Conservation (phyloP, 2,329 filamentous ascomycete genomes). For the Colletotrichum melonis region DNA sequence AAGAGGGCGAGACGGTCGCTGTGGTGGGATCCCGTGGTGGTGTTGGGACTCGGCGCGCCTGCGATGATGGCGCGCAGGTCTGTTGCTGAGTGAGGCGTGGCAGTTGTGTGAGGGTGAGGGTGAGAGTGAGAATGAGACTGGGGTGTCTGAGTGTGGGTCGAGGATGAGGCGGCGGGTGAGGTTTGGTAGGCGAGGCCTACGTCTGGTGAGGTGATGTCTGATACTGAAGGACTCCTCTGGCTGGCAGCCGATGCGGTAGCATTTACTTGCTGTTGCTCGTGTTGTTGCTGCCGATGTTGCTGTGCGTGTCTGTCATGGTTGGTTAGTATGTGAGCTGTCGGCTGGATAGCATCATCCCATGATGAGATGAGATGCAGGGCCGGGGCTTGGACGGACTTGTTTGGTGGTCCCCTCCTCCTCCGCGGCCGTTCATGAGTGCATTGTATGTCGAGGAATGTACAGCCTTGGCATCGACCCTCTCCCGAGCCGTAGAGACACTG, state of each 20-base stretch:
- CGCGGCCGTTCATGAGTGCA: conserved; percentile 43
- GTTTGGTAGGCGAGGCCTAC: conserved; percentile 15
- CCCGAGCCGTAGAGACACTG: conserved; percentile 37
- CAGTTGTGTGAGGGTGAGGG: background rate
- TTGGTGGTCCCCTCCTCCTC: conserved; percentile 42
- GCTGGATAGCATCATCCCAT: background rate
- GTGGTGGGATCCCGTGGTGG: background rate
- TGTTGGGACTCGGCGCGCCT: conserved; percentile 18
- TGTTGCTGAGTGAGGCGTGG: background rate
- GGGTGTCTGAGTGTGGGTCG: background rate
- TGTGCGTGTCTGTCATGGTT: conserved; percentile 11
- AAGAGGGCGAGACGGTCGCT: conserved; percentile 24
- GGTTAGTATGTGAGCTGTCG: conserved; percentile 5
- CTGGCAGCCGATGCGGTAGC: background rate
- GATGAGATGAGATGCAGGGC: background rate
- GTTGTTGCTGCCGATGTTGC: background rate
- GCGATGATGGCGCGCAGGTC: conserved; percentile 26
- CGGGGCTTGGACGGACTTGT: conserved; percentile 35
- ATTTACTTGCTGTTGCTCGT: background rate
- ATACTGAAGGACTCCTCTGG: conserved; percentile 4
- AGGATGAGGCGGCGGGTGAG: conserved; percentile 10
- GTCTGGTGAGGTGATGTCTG: conserved; percentile 23
- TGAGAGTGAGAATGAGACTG: background rate
- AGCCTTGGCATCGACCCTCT: conserved; percentile 38
- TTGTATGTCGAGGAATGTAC: conserved; percentile 39